Conservation (phyloP, 345 rosid genomes). For the Cardamine chenopodiifolia region DNA sequence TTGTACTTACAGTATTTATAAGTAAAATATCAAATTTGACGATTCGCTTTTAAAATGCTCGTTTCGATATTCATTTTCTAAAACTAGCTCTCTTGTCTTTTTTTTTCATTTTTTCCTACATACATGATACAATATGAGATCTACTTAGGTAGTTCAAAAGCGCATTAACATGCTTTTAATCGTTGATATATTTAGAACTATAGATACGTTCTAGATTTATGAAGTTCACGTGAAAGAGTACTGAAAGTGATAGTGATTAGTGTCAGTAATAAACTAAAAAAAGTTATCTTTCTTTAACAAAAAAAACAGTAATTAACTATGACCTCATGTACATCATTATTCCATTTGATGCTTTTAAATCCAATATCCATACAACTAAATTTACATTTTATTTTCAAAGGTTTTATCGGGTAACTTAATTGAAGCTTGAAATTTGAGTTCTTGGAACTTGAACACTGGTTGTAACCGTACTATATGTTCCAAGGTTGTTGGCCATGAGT, state of each 20-base stretch:
- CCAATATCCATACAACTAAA: neutral
- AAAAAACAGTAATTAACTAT: too few relatives aligned
- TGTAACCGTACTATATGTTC: conserved; percentile 34
- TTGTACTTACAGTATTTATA: too few relatives aligned
- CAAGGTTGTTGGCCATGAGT: conserved; percentile 41
- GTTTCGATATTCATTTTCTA: neutral
- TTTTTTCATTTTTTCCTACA: neutral
- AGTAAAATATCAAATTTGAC: too few relatives aligned
- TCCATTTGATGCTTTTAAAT: conserved; percentile 8
- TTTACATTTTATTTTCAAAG: neutral
- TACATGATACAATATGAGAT: neutral
- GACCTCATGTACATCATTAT: neutral
- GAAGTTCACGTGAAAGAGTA: conserved; percentile 1
- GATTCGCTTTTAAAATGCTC: too few relatives aligned
- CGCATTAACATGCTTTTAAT: neutral
- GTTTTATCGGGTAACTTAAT: neutral
- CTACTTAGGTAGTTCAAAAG: neutral
- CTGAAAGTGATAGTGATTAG: conserved; percentile 3
- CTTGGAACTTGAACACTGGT: conserved; percentile 43
- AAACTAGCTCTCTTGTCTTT: neutral
- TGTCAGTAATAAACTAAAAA: too few relatives aligned
- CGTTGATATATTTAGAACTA: neutral
- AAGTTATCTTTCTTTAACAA: too few relatives aligned
- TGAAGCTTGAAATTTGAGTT: conserved; percentile 29
- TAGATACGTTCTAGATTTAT: conserved; percentile 8